A percentile compares a stretch with the other conserved stretches of the same genome.
These are phyloP conservation scores for Solanum hybrid DNA, from an alignment of 305 asterid species.

Conservation along the genomic window DNA sequence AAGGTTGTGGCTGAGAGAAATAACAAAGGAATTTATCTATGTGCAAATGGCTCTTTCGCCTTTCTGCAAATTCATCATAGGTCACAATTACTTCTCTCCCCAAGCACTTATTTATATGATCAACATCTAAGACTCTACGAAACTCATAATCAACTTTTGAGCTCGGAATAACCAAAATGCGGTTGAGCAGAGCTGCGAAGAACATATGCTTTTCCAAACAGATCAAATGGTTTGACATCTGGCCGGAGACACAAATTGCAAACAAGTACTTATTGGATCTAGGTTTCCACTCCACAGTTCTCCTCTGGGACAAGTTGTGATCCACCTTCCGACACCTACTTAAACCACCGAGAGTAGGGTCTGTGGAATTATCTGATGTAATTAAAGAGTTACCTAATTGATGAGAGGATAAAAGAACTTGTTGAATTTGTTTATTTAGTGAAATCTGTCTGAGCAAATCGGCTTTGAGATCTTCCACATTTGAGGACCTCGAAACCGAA, in stretches of 20 bases:
- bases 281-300: conserved; percentile 85
- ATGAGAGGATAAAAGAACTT: conserved; percentile 58
- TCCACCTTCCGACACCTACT: conserved; percentile 55
- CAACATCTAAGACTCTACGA: conserved; percentile 63
- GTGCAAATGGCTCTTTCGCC: conserved; percentile 51
- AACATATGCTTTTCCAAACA: conserved; percentile 88
- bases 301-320: conserved; percentile 51
- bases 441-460: conserved; percentile 57
- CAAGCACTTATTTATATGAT: conserved; percentile 68
- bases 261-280: conserved; percentile 62
- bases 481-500: neutral
- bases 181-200: conserved; percentile 74
- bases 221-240: conserved; percentile 95
- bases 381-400: conserved; percentile 24
- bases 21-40: conserved; percentile 73
- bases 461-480: conserved; percentile 41
- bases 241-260: conserved; percentile 85
- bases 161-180: conserved; percentile 79
- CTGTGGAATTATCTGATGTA: conserved; percentile 36
- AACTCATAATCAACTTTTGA: conserved; percentile 69
- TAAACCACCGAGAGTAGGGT: conserved; percentile 33
- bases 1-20: conserved; percentile 76
- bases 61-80: conserved; percentile 70
- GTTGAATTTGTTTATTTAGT: conserved; percentile 65
- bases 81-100: conserved; percentile 77